Base-by-base conservation (phyloP, 345 rosid species). In the Salix dunnii region DNA sequence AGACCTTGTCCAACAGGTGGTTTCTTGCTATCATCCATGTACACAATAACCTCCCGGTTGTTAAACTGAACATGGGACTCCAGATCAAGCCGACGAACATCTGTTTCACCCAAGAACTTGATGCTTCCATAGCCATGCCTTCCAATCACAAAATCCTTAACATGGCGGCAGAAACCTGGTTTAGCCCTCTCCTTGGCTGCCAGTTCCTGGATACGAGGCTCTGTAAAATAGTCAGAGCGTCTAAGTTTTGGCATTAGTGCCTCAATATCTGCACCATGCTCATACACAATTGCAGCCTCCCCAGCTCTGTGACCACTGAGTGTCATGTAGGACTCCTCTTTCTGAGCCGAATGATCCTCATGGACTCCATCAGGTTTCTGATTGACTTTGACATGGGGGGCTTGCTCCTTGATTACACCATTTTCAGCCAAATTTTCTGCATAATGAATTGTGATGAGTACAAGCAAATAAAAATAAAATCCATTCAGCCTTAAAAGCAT, bases 1-100 rank as follows among this genome's bases (percentile, higher is more conserved):
- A 96, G 88, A 49, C 98, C 99, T 79, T 96, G 87, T 67, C 99
- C 99, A 16, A 91, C 88, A 5, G 97, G 93, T 5, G 97, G 98
- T 79, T 94, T 96, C 81, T 90, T 84, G 85, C 88, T 87, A 73
- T 96, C 98, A 43, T 96, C 98, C 90, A 88, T 83, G 89, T 96
- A 96, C n/a, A 96, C 99, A 38, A 92, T 87, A 83, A 94, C 99
- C 85, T 94, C 98, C 20, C 94, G 76, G 77, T 92, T 90, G 80
- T 90, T 89, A 79, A 96, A 96, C 82, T 94, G 96, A 71, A 96
- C 88, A 65, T 92, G 75, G 64, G 88, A 81, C 75, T 96, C 97
- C 2, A 96, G 86, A 83, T 96, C 97, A 25, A 92, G 97, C 67
- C 87, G 78, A 2, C 96, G 82, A 68, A 96, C 96, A 75, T 94